These are phyloP conservation scores for Solanum appendiculatum DNA, from an alignment of 257 asterid species.

Conservation along the genomic window DNA sequence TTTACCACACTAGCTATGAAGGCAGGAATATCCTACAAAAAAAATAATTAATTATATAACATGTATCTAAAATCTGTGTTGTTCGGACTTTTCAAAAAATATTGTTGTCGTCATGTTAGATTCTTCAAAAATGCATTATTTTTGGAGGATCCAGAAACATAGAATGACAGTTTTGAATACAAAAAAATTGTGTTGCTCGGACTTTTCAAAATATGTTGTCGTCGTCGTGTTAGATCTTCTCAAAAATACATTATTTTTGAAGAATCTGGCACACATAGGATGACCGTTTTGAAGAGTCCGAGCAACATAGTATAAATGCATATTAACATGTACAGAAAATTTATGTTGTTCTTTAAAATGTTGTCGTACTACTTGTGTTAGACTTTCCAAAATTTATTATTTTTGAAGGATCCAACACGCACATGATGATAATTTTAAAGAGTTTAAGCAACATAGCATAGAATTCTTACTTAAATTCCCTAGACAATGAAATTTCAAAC, in stretches of 20 bases:
- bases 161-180: neutral
- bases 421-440: too few relatives aligned
- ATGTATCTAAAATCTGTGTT: neutral
- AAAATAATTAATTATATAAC: neutral
- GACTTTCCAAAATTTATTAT: neutral
- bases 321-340: neutral
- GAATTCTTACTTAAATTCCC: neutral
- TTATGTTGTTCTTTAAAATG: neutral
- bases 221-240: neutral
- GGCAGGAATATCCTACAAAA: constrained; percentile 33
- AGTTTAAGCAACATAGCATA: neutral
- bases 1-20: constrained; percentile 46
- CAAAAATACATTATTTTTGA: neutral
- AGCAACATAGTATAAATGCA: neutral
- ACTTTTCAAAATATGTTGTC: neutral
- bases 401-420: neutral
- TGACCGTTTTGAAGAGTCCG: neutral
- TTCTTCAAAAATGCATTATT: neutral
- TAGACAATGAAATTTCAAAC: neutral
- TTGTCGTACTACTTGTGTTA: neutral
- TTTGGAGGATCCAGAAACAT: neutral
- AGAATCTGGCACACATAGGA: neutral
- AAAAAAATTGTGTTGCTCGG: neutral
- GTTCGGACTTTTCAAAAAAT: neutral
- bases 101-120: neutral